Conservation (phyloP, 2,329 filamentous ascomycete genomes). For the Colletotrichum australisinense region DNA sequence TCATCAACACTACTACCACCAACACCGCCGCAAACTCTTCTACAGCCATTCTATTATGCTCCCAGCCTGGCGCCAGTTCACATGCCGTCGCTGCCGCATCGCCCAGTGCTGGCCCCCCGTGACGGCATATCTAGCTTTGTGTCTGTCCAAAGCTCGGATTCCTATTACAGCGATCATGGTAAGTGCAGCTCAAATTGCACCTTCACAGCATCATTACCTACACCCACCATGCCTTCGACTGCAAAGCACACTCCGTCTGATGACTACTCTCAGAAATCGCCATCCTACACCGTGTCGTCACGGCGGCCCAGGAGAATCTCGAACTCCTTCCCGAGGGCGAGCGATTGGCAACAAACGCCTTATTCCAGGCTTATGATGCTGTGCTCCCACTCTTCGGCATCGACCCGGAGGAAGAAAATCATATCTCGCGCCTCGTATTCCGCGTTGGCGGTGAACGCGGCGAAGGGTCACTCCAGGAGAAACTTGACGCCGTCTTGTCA, state of each 20-base stretch:
- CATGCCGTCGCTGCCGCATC: slow-evolving; percentile 47
- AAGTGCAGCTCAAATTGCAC: slow-evolving; percentile 20
- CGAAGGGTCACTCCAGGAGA: slow-evolving; percentile 70
- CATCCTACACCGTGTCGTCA: slow-evolving; percentile 81
- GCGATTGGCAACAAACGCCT: slow-evolving; percentile 77
- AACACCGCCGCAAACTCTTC: background rate
- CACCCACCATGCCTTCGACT: background rate
- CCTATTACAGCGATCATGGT: slow-evolving; percentile 73
- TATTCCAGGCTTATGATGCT: slow-evolving; percentile 85
- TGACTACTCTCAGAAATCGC: slow-evolving; percentile 72
- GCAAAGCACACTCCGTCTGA: slow-evolving; percentile 9
- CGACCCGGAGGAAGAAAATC: slow-evolving; percentile 78
- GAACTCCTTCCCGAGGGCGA: slow-evolving; percentile 68
- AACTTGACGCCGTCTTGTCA: slow-evolving; percentile 75
- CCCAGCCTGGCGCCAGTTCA: slow-evolving; percentile 42
- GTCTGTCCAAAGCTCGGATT: slow-evolving; percentile 43
- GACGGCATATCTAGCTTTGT: slow-evolving; percentile 47
- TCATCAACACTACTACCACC: background rate
- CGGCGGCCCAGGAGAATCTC: slow-evolving; percentile 74
- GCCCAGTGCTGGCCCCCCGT: slow-evolving; percentile 48
- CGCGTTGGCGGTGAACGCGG: slow-evolving; percentile 77
- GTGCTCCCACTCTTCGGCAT: slow-evolving; percentile 78
- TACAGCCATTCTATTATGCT: slow-evolving; percentile 46
- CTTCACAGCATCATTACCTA: background rate
- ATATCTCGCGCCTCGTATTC: slow-evolving; percentile 83